Evolutionary conservation across 345 rosid species (phyloP).

Genomic region (Dovyalis caffra): DNA sequence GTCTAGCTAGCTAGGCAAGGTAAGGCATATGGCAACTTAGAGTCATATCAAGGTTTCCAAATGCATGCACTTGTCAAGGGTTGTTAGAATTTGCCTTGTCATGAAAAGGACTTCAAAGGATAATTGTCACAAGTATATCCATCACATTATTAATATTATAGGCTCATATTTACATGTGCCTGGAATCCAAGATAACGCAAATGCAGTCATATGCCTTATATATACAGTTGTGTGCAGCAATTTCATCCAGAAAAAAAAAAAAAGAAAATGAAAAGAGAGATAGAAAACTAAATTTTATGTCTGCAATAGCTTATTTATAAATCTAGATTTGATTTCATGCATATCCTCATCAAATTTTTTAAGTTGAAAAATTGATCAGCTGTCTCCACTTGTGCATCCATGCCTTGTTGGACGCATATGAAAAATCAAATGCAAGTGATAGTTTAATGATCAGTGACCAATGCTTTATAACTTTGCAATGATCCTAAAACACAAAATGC

Average conservation of each 20-base stretch:
- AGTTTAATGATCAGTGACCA: too few relatives aligned
- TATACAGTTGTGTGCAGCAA: neutral
- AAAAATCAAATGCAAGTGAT: neutral
- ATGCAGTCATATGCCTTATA: neutral
- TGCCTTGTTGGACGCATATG: neutral
- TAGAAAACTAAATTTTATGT: too few relatives aligned
- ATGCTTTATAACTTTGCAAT: too few relatives aligned
- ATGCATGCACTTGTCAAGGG: conserved; percentile 5
- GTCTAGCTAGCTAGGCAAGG: neutral
- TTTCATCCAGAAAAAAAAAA: neutral
- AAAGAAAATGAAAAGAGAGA: too few relatives aligned
- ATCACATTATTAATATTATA: neutral
- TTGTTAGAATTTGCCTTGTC: neutral
- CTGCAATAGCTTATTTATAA: neutral
- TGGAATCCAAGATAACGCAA: neutral
- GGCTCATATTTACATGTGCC: too few relatives aligned
- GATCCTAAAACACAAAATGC: neutral
- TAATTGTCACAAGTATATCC: neutral
- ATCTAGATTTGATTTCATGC: too few relatives aligned
- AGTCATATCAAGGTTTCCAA: neutral
- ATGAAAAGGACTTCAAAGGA: neutral
- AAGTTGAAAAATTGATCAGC: too few relatives aligned
- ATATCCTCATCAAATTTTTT: neutral
- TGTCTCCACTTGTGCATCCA: neutral
- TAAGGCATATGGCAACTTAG: neutral